Conservation (phyloP, 2,329 filamentous ascomycete genomes). For the Sporothrix inflata region DNA sequence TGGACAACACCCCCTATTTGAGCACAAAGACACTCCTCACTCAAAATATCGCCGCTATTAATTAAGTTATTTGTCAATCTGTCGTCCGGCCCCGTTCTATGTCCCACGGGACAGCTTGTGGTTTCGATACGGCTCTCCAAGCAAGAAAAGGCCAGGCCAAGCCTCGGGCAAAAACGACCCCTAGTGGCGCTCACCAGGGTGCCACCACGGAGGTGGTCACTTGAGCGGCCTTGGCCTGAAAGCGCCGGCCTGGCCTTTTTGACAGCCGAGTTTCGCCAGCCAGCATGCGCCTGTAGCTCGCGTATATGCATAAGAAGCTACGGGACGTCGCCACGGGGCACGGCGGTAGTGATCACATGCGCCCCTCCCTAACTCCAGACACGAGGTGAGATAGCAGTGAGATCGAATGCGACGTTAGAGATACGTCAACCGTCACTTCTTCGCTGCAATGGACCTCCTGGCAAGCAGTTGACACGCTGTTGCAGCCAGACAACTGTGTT, state of each 20-base stretch:
- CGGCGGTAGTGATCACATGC: constrained; percentile 20
- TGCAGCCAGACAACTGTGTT: constrained; percentile 6
- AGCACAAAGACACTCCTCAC: not conserved
- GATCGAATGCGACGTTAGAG: not conserved
- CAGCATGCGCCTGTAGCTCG: not conserved
- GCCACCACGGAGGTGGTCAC: not conserved
- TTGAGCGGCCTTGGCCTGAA: not conserved
- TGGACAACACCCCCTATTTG: not conserved
- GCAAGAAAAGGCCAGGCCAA: not conserved
- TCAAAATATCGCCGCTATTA: not conserved
- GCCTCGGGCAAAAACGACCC: constrained; percentile 16
- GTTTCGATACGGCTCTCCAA: not conserved
- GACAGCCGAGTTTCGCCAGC: constrained; percentile 14
- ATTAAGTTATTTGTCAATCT: not conserved
- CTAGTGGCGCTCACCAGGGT: not conserved
- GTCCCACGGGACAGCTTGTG: not conserved
- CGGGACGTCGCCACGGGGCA: not conserved
- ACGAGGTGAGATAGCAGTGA: constrained; percentile 3
- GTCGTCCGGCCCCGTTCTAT: not conserved
- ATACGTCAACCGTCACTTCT: not conserved
- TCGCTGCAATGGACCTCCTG: not conserved
- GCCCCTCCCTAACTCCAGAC: not conserved
- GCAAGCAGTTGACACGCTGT: not conserved
- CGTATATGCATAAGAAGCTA: not conserved
- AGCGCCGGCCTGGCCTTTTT: not conserved